Conservation (phyloP, 2,329 filamentous ascomycete genomes). For the Drechmeria coniospora region DNA sequence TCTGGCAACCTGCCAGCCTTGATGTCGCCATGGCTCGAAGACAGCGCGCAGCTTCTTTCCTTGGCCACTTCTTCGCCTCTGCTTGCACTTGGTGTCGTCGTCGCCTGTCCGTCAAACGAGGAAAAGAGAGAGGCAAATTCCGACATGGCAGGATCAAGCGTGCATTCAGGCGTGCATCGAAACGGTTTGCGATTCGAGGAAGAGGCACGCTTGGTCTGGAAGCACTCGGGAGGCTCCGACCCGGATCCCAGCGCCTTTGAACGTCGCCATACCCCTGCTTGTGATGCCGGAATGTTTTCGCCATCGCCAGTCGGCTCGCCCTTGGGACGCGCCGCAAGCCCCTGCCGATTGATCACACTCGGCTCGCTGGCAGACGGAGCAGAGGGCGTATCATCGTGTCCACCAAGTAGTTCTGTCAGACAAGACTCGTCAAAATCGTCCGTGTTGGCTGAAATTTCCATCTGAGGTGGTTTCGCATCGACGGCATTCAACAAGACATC, state of each 20-base stretch:
- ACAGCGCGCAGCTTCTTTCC: background rate
- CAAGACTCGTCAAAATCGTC: background rate
- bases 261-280: background rate
- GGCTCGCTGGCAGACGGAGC: background rate
- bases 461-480: background rate
- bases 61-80: slow-evolving; percentile 4
- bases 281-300: background rate
- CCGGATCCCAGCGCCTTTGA: slow-evolving; percentile 3
- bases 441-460: background rate
- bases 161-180: slow-evolving; percentile 5
- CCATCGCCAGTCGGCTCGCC: background rate
- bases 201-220: slow-evolving; percentile 3
- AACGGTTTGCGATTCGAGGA: slow-evolving; percentile 4
- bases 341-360: background rate
- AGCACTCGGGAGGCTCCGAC: background rate
- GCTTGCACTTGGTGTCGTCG: slow-evolving; percentile 9
- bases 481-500: background rate
- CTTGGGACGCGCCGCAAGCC: background rate
- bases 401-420: background rate
- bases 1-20: background rate
- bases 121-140: slow-evolving; percentile 15
- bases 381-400: background rate
- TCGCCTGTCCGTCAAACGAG: slow-evolving; percentile 13
- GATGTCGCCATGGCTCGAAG: background rate
- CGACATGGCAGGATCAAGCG: slow-evolving; percentile 10